Percentiles rank a stretch among this genome's conserved stretches.
phyloP scores from a whole-genome alignment of 2,329 filamentous ascomycete species.

The Ilyonectria robusta region DNA sequence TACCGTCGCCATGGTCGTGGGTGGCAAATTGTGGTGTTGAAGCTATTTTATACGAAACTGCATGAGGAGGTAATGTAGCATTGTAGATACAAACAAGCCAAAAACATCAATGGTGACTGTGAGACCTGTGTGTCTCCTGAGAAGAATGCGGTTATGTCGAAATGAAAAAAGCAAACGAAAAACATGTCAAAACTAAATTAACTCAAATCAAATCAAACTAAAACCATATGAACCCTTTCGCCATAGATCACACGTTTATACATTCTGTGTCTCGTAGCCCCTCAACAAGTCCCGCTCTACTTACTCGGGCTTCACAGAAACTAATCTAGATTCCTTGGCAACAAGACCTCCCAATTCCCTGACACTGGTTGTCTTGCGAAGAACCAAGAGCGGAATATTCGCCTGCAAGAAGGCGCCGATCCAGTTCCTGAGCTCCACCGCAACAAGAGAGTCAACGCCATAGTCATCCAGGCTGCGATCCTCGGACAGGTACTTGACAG shows the following conservation, averaged over 20 bases:
- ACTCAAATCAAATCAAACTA: neutral
- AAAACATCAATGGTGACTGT: neutral
- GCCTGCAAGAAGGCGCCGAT: slow-evolving; percentile 42
- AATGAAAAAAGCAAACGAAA: neutral
- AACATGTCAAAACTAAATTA: neutral
- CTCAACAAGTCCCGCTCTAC: neutral
- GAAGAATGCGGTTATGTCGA: neutral
- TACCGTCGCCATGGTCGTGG: neutral
- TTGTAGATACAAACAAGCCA: neutral
- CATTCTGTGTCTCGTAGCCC: neutral
- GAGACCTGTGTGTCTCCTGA: neutral
- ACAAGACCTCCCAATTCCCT: slow-evolving; percentile 39
- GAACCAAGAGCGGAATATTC: slow-evolving; percentile 40
- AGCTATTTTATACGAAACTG: neutral
- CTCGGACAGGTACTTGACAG: slow-evolving; percentile 44
- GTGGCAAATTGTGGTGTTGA: neutral
- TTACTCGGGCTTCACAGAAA: slow-evolving; percentile 29
- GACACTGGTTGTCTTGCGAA: slow-evolving; percentile 43
- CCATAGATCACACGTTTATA: neutral
- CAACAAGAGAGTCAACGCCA: slow-evolving; percentile 52
- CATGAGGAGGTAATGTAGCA: neutral
- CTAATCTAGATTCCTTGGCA: slow-evolving; percentile 41
- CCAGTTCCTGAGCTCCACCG: slow-evolving; percentile 51
- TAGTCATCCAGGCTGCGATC: slow-evolving; percentile 39
- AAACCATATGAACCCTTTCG: slow-evolving; percentile 2